phyloP scores from a whole-genome alignment of 345 rosid species.

The Brassica nigra region DNA sequence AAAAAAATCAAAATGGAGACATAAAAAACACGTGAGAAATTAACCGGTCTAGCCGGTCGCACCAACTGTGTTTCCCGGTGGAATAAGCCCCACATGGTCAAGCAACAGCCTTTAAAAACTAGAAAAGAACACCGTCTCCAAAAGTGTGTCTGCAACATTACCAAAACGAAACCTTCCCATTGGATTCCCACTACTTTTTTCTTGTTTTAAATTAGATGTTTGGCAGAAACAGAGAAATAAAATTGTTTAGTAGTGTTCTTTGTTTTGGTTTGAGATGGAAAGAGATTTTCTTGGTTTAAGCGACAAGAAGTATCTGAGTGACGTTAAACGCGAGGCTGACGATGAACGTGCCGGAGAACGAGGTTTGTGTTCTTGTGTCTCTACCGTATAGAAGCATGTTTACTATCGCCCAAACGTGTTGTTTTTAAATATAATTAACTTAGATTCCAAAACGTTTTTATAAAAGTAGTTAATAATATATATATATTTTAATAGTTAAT shows the following conservation, averaged over 20 bases:
- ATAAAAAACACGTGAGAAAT: constrained; percentile 54
- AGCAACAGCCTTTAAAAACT: constrained; percentile 27
- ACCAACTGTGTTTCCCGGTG: constrained; percentile 45
- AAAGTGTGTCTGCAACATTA: constrained; percentile 33
- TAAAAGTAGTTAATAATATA: neutral
- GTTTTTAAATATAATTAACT: constrained; percentile 8
- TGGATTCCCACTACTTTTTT: constrained; percentile 4
- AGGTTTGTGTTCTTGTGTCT: constrained; percentile 11
- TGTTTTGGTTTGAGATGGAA: constrained; percentile 57
- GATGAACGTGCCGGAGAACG: constrained; percentile 41
- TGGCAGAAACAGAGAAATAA: neutral
- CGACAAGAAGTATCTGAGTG: constrained; percentile 45
- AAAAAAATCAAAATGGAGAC: neutral
- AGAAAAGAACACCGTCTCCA: neutral
- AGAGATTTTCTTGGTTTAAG: constrained; percentile 80
- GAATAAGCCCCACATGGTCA: constrained; percentile 14
- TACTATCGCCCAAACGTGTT: neutral
- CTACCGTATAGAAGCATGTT: neutral
- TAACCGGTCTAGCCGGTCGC: constrained; percentile 45
- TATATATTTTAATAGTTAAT: neutral
- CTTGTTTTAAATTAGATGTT: neutral
- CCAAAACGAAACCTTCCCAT: constrained; percentile 36
- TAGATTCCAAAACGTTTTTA: neutral
- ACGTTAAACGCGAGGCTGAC: constrained; percentile 58
- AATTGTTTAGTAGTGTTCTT: neutral